Evolutionary conservation across 2,329 filamentous ascomycete species (phyloP).

Genomic region (Lecanicillium sp.): DNA sequence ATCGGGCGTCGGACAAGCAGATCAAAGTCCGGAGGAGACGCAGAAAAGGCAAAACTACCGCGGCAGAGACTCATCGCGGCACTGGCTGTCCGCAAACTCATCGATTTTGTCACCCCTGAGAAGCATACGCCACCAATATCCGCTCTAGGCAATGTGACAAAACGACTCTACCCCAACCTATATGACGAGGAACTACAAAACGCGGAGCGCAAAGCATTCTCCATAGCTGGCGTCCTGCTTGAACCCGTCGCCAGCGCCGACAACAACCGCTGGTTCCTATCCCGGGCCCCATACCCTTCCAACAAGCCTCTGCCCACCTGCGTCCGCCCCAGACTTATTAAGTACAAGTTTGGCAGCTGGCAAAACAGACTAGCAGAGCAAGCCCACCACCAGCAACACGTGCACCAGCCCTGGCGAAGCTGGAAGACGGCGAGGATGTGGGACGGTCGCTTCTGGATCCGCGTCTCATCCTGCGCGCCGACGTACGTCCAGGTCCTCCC

Average conservation of each 20-base stretch:
- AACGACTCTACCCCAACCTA: constrained; percentile 41
- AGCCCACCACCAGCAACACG: constrained; percentile 4
- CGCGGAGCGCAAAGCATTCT: constrained; percentile 30
- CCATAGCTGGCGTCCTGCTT: constrained; percentile 30
- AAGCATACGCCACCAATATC: constrained; percentile 30
- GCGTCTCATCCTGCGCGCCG: constrained; percentile 34
- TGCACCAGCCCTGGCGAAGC: constrained; percentile 19
- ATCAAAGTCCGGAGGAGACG: constrained; percentile 15
- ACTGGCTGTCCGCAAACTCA: constrained; percentile 37
- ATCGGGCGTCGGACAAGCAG: constrained; percentile 9
- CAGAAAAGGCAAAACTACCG: constrained; percentile 17
- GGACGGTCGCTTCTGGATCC: constrained; percentile 58
- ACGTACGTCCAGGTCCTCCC: constrained; percentile 37
- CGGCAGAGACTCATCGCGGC: constrained; percentile 37
- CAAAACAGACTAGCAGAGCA: constrained; percentile 11
- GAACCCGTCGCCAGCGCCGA: constrained; percentile 19
- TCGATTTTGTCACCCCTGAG: constrained; percentile 44
- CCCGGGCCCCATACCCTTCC: constrained; percentile 37
- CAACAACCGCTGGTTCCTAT: constrained; percentile 34
- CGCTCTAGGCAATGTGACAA: constrained; percentile 37
- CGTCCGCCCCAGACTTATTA: constrained; percentile 10
- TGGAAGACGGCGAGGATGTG: constrained; percentile 34
- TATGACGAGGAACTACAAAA: constrained; percentile 9
- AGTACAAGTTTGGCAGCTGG: constrained; percentile 16
- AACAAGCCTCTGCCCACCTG: constrained; percentile 19